phyloP scores from a whole-genome alignment of 495 filamentous ascomycete genomes.

The Hypoxylon subgilvum region DNA sequence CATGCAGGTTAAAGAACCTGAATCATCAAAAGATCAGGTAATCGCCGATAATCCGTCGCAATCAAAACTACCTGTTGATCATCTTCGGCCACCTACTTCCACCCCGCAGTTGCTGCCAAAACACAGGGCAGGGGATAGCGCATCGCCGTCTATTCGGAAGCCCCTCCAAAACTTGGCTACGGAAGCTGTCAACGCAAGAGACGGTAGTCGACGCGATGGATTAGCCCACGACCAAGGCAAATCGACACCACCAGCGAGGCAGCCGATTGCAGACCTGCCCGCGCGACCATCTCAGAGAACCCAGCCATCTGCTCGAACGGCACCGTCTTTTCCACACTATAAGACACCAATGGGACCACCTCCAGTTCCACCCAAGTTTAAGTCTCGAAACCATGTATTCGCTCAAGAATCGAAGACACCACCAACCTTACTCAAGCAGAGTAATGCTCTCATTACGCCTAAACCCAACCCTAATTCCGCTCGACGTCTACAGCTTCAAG shows the following conservation, averaged over 20 bases:
- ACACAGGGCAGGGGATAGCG: slow-evolving; percentile 19
- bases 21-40: background rate
- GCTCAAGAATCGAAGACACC: slow-evolving; percentile 12
- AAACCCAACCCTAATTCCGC: no score
- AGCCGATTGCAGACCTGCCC: background rate
- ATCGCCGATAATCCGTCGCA: background rate
- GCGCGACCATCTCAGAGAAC: background rate
- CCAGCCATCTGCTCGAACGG: background rate
- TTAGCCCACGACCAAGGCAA: background rate
- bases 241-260: background rate
- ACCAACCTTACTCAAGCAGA: slow-evolving; percentile 25
- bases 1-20: background rate
- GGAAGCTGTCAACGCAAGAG: slow-evolving; percentile 4
- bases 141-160: slow-evolving; percentile 8
- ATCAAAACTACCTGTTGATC: background rate
- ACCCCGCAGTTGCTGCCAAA: background rate
- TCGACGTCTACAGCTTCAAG: background rate
- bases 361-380: slow-evolving; percentile 32
- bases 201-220: background rate
- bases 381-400: slow-evolving; percentile 9
- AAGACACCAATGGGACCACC: slow-evolving; percentile 33
- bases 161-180: slow-evolving; percentile 5
- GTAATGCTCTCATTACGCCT: no score
- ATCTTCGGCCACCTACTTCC: background rate
- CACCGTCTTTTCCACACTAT: slow-evolving; percentile 22